phyloP scores from a whole-genome alignment of 2,329 filamentous ascomycete genomes.

The Graphilbum sp. region DNA sequence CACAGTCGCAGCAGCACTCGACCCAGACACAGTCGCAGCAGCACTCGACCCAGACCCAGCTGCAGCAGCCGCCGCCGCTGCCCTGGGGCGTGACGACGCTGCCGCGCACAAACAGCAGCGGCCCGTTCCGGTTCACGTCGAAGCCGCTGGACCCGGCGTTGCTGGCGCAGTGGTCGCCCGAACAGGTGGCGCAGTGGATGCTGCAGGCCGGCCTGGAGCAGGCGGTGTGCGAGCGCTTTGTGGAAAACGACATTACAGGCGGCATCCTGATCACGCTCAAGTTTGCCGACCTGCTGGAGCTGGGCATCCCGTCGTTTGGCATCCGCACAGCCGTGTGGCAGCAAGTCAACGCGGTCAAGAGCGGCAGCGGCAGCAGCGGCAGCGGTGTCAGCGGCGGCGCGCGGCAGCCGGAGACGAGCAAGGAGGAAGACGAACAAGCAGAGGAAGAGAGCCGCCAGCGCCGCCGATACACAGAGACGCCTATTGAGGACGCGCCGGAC shows the following conservation, averaged over 20 bases:
- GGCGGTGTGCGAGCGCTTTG: constrained; percentile 64
- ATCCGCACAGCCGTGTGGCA: constrained; percentile 68
- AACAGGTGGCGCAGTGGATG: constrained; percentile 78
- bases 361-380: neutral
- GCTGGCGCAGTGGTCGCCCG: constrained; percentile 52
- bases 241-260: constrained; percentile 84
- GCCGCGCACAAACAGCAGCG: constrained; percentile 22
- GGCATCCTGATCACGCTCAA: constrained; percentile 78
- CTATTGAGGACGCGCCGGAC: constrained; percentile 43
- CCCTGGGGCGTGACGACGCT: constrained; percentile 21
- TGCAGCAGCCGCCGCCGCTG: constrained; percentile 16
- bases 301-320: constrained; percentile 67
- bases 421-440: no score
- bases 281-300: constrained; percentile 71
- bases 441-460: neutral
- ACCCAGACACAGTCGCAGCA: neutral
- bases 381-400: constrained; percentile 21
- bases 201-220: constrained; percentile 65
- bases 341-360: constrained; percentile 55
- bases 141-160: constrained; percentile 40
- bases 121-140: constrained; percentile 39
- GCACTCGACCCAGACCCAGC: neutral
- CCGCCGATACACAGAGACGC: constrained; percentile 34
- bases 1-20: neutral
- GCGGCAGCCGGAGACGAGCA: no score